Base-by-base conservation (phyloP, 2,329 filamentous ascomycete species). In the Penicillium decumbens region DNA sequence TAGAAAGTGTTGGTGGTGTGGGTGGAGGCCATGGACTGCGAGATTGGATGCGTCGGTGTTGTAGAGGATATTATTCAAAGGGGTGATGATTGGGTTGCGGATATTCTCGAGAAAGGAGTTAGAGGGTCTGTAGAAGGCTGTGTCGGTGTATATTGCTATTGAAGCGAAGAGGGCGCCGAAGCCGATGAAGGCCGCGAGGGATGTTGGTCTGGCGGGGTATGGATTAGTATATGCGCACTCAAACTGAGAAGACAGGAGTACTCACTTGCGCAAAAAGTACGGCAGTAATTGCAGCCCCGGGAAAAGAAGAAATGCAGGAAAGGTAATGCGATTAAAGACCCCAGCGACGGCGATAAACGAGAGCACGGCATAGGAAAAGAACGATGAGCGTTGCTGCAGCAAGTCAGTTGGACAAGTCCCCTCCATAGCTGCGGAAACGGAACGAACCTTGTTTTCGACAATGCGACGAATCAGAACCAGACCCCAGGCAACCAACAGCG, bases 311-410 rank as follows among this genome's bases (percentile, higher is more conserved):
- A 95, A 98, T 12, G 91, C 92, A 40, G 92, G 92, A 69, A 97
- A 97, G 8, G 93, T 98, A 64, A 97, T 96, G 58, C 93, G 84
- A 72, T 97, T 98, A 73, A 98, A 98, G 50, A 92, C 75, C 43
- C 93, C 93, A 63, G 93, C 87, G 12, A 95, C 85, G 45, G 82
- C 78, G 47, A 96, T 82, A 53, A 91, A 83, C 27, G 89, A 89
- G 35, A 98, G 81, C 37, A 93, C 77, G 35, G 82, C 80, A 50
- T 87, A 90, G 18, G 90, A 84, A 59, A 89, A 75, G 49, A 89
- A 76, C 41, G 89, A 88, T 49, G 88, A 86, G 63, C 81, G 82
- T 72, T 90, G 82, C 82, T 89, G 67, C 50, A 50, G 20, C 23
- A 27, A 43, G 43, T 53, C 20, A 50, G 47, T 32, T 39, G 28